A percentile compares a stretch with the other conserved stretches of the same genome.
These are phyloP conservation scores for Microcyclosporella mali DNA, from an alignment of 2,329 filamentous ascomycete species.

Conservation along the genomic window DNA sequence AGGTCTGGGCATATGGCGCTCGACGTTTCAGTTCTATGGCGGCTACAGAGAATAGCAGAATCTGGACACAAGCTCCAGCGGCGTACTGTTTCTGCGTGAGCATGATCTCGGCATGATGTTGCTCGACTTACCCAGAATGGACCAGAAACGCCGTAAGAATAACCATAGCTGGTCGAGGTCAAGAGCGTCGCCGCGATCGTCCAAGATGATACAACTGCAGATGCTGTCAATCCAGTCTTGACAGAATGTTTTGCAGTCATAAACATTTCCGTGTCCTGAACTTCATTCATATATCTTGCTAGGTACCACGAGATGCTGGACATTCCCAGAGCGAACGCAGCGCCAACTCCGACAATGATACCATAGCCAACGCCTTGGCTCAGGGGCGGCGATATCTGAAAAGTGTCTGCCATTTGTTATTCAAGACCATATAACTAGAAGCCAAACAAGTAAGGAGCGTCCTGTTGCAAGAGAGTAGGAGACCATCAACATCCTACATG, in stretches of 20 bases:
- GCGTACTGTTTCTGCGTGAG: conserved; percentile 43
- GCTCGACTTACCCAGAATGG: conserved; percentile 39
- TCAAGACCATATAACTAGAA: not conserved
- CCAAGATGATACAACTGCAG: conserved; percentile 82
- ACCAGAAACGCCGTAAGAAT: conserved; percentile 50
- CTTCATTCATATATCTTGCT: conserved; percentile 53
- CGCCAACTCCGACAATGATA: conserved; percentile 66
- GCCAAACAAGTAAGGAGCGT: not conserved
- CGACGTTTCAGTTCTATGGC: conserved; percentile 81
- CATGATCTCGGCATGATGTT: conserved; percentile 39
- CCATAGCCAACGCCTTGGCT: conserved; percentile 56
- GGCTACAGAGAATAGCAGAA: conserved; percentile 78
- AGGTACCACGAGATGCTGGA: conserved; percentile 27
- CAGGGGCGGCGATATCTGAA: conserved; percentile 29
- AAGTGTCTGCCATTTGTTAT: conserved; percentile 7
- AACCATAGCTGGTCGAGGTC: conserved; percentile 33
- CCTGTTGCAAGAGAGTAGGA: too few relatives aligned
- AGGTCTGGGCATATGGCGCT: conserved; percentile 72
- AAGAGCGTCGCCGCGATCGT: conserved; percentile 53
- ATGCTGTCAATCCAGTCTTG: conserved; percentile 77
- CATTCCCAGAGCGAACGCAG: conserved; percentile 59
- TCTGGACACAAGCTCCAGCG: conserved; percentile 68
- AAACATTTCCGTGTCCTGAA: conserved; percentile 84
- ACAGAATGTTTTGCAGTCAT: conserved; percentile 78
- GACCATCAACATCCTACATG: too few relatives aligned